Evolutionary conservation across 2,329 filamentous ascomycete genomes (phyloP).

Genomic region (Cladosporium sp.): DNA sequence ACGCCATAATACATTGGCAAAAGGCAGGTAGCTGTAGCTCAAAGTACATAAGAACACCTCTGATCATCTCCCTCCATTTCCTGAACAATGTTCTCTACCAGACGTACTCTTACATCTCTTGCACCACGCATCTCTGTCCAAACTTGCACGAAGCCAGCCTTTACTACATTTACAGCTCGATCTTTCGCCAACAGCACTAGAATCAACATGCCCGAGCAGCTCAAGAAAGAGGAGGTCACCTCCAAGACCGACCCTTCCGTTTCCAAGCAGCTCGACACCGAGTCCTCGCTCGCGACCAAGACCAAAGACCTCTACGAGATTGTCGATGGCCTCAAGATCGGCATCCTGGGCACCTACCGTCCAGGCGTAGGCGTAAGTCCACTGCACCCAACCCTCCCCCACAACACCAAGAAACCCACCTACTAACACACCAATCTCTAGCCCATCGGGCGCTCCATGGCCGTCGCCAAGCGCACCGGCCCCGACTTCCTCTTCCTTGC

Average conservation of each 20-base stretch:
- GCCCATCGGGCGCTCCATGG: constrained; percentile 52
- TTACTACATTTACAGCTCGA: constrained; percentile 23
- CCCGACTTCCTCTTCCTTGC: constrained; percentile 56
- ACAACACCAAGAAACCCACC: not conserved
- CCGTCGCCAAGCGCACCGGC: constrained; percentile 57
- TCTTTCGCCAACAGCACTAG: constrained; percentile 16
- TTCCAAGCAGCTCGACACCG: constrained; percentile 52
- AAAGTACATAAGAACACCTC: constrained; percentile 12
- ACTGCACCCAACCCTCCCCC: not conserved
- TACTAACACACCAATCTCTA: constrained; percentile 15
- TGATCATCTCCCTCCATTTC: not conserved
- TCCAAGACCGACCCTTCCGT: constrained; percentile 51
- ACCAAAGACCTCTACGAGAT: constrained; percentile 52
- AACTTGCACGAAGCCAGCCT: constrained; percentile 7
- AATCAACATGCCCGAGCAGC: constrained; percentile 47
- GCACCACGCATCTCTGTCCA: constrained; percentile 13
- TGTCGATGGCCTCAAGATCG: constrained; percentile 50
- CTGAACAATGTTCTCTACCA: constrained; percentile 10
- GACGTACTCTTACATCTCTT: constrained; percentile 19
- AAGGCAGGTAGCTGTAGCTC: not conserved
- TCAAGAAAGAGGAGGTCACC: constrained; percentile 45
- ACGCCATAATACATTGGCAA: constrained; percentile 4
- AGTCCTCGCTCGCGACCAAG: constrained; percentile 48
- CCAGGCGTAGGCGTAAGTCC: constrained; percentile 41
- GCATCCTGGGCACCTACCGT: constrained; percentile 47